A percentile compares a stretch with the other conserved stretches of the same genome.
These are phyloP conservation scores for Wickerhamomyces silvicola DNA, from an alignment of 805 yeast species.

Conservation along the genomic window DNA sequence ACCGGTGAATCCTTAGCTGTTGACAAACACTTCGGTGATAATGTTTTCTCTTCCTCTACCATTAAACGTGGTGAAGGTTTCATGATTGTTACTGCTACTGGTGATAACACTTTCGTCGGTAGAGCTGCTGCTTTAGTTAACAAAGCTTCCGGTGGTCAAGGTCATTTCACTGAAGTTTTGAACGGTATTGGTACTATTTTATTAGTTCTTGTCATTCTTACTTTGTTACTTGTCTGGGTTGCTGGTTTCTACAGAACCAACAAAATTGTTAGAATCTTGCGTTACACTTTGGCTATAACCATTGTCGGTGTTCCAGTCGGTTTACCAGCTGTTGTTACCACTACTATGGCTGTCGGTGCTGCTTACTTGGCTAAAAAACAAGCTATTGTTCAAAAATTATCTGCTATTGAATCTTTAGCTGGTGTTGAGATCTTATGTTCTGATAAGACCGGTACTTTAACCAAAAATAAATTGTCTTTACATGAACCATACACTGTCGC, in stretches of 20 bases:
- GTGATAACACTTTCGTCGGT: slow-evolving; percentile 94
- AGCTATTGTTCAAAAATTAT: slow-evolving; percentile 93
- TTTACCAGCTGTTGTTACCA: slow-evolving; percentile 97
- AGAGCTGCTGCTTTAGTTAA: slow-evolving; percentile 95
- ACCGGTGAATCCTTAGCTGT: slow-evolving; percentile 97
- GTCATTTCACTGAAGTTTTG: slow-evolving; percentile 96
- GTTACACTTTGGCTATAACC: slow-evolving; percentile 92
- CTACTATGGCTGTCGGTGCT: slow-evolving; percentile 99
- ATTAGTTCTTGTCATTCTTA: slow-evolving; percentile 80
- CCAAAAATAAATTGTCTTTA: slow-evolving; percentile 92
- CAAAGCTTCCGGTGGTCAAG: slow-evolving; percentile 87
- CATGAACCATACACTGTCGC: slow-evolving; percentile 97
- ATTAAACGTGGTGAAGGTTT: slow-evolving; percentile 94
- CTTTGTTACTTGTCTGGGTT: slow-evolving; percentile 85
- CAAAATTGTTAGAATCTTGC: slow-evolving; percentile 77
- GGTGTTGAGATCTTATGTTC: slow-evolving; percentile 98
- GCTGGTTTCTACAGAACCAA: slow-evolving; percentile 92
- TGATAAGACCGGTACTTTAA: slow-evolving; percentile 96
- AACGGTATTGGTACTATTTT: slow-evolving; percentile 95
- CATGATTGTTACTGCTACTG: slow-evolving; percentile 92
- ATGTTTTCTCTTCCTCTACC: slow-evolving; percentile 86
- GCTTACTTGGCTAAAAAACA: slow-evolving; percentile 96
- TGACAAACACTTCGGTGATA: slow-evolving; percentile 85
- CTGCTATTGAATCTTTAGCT: slow-evolving; percentile 95
- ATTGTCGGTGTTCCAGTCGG: slow-evolving; percentile 98